These are phyloP conservation scores for Candida coquimbonensis DNA, from an alignment of 805 yeast genomes.

Conservation along the genomic window DNA sequence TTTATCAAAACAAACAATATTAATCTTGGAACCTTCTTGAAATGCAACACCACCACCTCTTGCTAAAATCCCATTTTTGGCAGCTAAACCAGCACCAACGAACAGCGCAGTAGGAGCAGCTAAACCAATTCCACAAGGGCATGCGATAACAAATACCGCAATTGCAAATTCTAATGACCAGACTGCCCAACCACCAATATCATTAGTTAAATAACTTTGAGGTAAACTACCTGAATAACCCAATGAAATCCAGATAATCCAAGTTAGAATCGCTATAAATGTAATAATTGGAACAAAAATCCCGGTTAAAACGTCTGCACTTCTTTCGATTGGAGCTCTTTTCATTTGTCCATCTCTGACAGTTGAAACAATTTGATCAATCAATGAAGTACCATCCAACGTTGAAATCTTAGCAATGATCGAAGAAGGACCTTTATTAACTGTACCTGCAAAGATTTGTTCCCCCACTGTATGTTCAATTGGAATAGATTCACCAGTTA, in stretches of 20 bases:
- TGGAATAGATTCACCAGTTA: slow-evolving; percentile 58
- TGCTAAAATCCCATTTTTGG: slow-evolving; percentile 67
- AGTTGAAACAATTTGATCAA: slow-evolving; percentile 62
- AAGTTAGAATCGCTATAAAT: slow-evolving; percentile 50
- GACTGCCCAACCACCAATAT: slow-evolving; percentile 66
- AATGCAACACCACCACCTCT: slow-evolving; percentile 81
- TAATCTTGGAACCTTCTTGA: slow-evolving; percentile 62
- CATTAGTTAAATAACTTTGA: slow-evolving; percentile 46
- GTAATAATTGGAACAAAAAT: slow-evolving; percentile 68
- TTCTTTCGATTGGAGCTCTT: slow-evolving; percentile 66
- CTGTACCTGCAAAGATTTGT: slow-evolving; percentile 66
- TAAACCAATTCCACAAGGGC: slow-evolving; percentile 81
- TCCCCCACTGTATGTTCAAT: slow-evolving; percentile 53
- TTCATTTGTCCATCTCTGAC: slow-evolving; percentile 69
- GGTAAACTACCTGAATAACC: slow-evolving; percentile 54
- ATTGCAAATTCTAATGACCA: slow-evolving; percentile 77
- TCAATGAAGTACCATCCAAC: slow-evolving; percentile 54
- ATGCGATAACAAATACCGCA: slow-evolving; percentile 75
- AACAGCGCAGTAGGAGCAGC: slow-evolving; percentile 83
- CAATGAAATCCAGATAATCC: slow-evolving; percentile 61
- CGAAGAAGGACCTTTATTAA: slow-evolving; percentile 51
- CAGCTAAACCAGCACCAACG: slow-evolving; percentile 76
- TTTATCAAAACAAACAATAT: slow-evolving; percentile 67
- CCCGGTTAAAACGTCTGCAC: slow-evolving; percentile 64
- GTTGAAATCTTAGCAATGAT: slow-evolving; percentile 50